These are phyloP conservation scores for Bathelium albidoporum DNA, from an alignment of 495 filamentous ascomycete species.

Conservation along the genomic window DNA sequence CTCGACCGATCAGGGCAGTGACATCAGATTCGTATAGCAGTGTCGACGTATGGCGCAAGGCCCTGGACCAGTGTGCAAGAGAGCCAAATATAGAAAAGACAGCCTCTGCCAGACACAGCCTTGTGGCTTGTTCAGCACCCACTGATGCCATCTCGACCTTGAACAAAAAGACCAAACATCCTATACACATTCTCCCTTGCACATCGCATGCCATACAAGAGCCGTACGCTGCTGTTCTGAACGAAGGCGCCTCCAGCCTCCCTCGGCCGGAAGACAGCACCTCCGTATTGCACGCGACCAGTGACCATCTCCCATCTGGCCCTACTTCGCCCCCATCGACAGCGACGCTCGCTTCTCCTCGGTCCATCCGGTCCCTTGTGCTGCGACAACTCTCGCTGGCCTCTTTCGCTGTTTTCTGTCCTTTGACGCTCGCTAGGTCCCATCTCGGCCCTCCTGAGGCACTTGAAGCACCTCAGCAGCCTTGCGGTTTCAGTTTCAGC, in stretches of 20 bases:
- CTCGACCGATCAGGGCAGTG: neutral
- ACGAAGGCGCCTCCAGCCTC: neutral
- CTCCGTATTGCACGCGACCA: conserved; percentile 1
- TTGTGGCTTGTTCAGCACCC: neutral
- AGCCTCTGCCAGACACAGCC: neutral
- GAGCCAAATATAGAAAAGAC: neutral
- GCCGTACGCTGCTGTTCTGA: neutral
- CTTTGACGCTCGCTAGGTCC: conserved; percentile 1
- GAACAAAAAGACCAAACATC: neutral
- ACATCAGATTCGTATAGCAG: neutral
- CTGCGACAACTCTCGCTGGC: neutral
- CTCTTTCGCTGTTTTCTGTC: neutral
- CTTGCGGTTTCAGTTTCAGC: conserved; percentile 2
- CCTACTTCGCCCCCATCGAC: neutral
- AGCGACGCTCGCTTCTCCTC: neutral
- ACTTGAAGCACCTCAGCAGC: neutral
- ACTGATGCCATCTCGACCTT: neutral
- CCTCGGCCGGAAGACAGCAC: neutral
- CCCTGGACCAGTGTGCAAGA: neutral
- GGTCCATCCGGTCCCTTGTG: neutral
- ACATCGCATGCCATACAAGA: neutral
- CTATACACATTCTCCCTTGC: neutral
- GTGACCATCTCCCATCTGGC: neutral
- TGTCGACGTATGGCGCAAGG: neutral
- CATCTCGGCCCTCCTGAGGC: neutral